phyloP scores from a whole-genome alignment of 768 basidiomycete genomes.

The Pleurotus ostreatus region DNA sequence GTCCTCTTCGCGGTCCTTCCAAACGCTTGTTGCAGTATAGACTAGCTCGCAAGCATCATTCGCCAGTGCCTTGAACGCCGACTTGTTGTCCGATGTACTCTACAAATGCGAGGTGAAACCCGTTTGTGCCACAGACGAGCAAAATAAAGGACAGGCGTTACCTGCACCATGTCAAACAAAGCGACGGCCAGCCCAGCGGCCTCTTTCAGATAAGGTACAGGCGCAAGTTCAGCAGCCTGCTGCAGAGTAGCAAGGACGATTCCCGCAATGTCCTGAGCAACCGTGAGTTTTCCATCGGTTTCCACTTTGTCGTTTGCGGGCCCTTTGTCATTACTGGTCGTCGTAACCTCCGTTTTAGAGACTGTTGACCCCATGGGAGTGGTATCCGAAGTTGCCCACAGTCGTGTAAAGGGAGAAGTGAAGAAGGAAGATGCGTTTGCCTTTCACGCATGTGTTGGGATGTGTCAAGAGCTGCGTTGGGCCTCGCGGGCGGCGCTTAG shows the following conservation, averaged over 20 bases:
- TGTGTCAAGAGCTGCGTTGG: too few species aligned
- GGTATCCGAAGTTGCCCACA: too few species aligned
- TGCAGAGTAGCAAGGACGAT: conserved; percentile 18
- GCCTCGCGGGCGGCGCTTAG: too few species aligned
- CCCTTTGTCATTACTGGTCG: too few species aligned
- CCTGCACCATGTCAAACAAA: conserved; percentile 17
- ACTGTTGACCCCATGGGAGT: too few species aligned
- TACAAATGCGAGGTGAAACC: too few species aligned
- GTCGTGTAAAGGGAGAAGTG: too few species aligned
- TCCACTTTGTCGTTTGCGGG: too few species aligned
- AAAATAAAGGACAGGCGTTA: neutral
- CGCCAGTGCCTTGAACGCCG: conserved; percentile 18
- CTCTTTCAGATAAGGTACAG: conserved; percentile 19
- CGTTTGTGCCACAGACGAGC: too few species aligned
- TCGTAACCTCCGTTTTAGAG: too few species aligned
- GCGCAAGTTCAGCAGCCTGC: conserved; percentile 14
- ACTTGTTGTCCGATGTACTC: conserved; percentile 14
- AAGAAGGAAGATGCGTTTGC: too few species aligned
- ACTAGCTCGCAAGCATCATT: conserved; percentile 21
- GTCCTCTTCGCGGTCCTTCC: conserved; percentile 10
- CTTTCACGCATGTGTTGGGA: too few species aligned
- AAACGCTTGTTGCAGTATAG: conserved; percentile 16
- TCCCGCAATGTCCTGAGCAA: conserved; percentile 15
- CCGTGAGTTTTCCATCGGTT: neutral
- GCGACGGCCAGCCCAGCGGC: conserved; percentile 16